Base-by-base conservation (phyloP, 352 stramenopile genomes). In the Phytopythium helicoides region DNA sequence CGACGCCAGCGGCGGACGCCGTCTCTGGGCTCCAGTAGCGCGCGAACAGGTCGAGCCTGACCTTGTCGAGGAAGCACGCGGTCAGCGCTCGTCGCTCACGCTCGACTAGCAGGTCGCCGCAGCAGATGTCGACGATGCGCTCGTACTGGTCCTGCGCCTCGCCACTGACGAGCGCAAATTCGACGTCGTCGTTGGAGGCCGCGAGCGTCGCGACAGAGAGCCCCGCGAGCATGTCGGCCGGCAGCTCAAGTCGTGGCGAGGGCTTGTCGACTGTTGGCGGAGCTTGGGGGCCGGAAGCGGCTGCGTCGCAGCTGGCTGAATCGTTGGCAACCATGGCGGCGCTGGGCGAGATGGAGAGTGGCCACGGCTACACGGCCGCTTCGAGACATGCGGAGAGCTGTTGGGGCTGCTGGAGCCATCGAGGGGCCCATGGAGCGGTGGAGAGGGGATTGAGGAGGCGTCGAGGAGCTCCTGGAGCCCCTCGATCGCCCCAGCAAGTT, bases 11-110 rank as follows among this genome's bases (percentile, higher is more conserved):
- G 11, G 2, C 16, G 0, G 23, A 23, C 3, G 23, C 25, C 25
- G 25, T 48, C 42, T 34, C 42, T 0, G 42, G 42, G 22, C 22
- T 48, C 42, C 42, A 48, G 42, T 48, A 48, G 42, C 42, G 42
- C 22, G 42, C 25, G 42, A 48, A 48, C 42, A 50, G 44, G 26
- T 50, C 44, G 15, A 50, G 44, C 3, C 44, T 7, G 23, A 50
- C 44, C 3, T 50, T 50, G 25, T 16, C 26, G 25, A 50, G 44
- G 44, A 50, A 50, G 15, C 28, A n/a, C 15, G 23, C 23, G 5
- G 23, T 26, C 25, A 50, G 25, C 23, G 26, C 15, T 11, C 36
- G 23, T 0, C 26, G 44, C 44, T 50, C 7, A 1, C 23, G 16
- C 16, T 36, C 44, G 15, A 26, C 6, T 16, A 50, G 25, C 5